Evolutionary conservation across 371 early-diverging fungal species (phyloP), one percentile per base, ranked within the genome.

Genomic region (Funneliformis caledonium): DNA sequence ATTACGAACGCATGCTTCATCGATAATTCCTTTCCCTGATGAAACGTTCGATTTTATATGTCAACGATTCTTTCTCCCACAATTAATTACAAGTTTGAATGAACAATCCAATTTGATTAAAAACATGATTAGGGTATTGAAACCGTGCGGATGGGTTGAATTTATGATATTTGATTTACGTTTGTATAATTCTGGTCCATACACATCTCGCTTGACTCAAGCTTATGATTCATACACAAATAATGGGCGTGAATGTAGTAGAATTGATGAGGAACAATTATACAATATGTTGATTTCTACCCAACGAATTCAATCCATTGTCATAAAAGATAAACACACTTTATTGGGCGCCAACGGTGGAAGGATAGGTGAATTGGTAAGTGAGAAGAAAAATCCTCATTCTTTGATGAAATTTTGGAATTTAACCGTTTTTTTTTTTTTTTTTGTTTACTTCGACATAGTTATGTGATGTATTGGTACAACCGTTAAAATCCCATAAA

Each of bases 291-390:
- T 68, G n/a, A 16, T 68, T 43, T 68, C 69, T 4, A 68, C 19
- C 42, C 19, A 68, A 68, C 43, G 42, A 68, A 22, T 68, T 68
- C 43, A 68, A 68, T n/a, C n/a, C 22, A 22, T 68, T 10, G 14
- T 43, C 9, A 43, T 14, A n/a, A 22, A 68, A 45, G 19, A 42
- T n/a, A 68, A 68, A 68, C 19, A 11, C 3, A 68, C 43, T n/a
- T 4, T n/a, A 14, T 43, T 68, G 42, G 69, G 69, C 5, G 16
- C n/a, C 10, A 68, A 43, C n/a, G 69, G 69, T 68, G 69, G 69
- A 68, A 68, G 69, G 16, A 68, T 68, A 43, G 69, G 69, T 43
- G 69, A 68, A 68, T 43, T 68, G 69, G 69, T 68, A 68, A 43
- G 69, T 3, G 33, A 62, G 22, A 37, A 26, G 19, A 7, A 19